Conservation (phyloP, 176 grass and related monocot genomes). For the Oropetium thomaeum region DNA sequence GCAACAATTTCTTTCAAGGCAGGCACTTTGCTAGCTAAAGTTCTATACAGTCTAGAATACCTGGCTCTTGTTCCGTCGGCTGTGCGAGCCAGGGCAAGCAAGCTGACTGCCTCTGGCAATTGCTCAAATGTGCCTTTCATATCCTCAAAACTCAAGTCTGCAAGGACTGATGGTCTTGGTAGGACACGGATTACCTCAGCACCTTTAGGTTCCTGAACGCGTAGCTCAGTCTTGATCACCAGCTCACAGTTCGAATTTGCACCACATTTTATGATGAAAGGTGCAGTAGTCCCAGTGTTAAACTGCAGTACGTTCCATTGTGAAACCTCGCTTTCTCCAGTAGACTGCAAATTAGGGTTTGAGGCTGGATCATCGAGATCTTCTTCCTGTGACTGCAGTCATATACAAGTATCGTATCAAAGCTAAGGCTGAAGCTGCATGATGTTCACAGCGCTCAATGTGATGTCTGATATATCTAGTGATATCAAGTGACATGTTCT, state of each 20-base stretch:
- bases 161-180: slow-evolving; percentile 78
- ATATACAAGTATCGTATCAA: slow-evolving; percentile 29
- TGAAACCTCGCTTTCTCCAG: slow-evolving; percentile 73
- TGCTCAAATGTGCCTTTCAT: slow-evolving; percentile 72
- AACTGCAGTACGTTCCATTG: slow-evolving; percentile 98
- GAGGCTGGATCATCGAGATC: slow-evolving; percentile 50
- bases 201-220: slow-evolving; percentile 84
- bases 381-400: slow-evolving; percentile 70
- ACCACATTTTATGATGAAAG: slow-evolving; percentile 98
- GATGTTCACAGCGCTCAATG: neutral
- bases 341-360: slow-evolving; percentile 35
- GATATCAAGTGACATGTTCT: neutral
- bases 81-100: slow-evolving; percentile 91
- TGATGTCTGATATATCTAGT: neutral
- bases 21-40: slow-evolving; percentile 87
- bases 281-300: slow-evolving; percentile 79
- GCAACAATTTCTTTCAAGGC: slow-evolving; percentile 82
- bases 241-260: slow-evolving; percentile 85
- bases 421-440: neutral
- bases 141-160: slow-evolving; percentile 83
- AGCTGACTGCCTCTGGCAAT: slow-evolving; percentile 91
- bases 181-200: slow-evolving; percentile 79
- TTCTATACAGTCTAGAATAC: slow-evolving; percentile 98
- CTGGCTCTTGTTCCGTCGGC: slow-evolving; percentile 91
- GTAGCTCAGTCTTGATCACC: slow-evolving; percentile 78